These are phyloP conservation scores for Warburgia ugandensis DNA, from an alignment of 164 flowering plant genomes.

Conservation along the genomic window DNA sequence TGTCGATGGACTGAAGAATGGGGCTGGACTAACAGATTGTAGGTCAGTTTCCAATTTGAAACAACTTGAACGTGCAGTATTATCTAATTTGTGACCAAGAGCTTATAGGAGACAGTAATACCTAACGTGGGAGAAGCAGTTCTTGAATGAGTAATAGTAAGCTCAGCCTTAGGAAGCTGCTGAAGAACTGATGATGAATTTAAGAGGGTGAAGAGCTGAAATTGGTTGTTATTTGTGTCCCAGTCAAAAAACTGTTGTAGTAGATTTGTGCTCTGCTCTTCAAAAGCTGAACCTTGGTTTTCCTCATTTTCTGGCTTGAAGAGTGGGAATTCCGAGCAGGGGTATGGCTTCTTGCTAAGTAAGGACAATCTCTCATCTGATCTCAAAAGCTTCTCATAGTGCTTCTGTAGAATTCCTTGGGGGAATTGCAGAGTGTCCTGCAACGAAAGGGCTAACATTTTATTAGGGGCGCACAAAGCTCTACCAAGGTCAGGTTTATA, in stretches of 20 bases:
- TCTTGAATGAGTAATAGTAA: conserved; percentile 1
- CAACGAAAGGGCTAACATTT: neutral
- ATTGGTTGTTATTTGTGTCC: neutral
- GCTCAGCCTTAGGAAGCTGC: conserved; percentile 5
- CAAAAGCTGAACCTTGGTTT: conserved; percentile 6
- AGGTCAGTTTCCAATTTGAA: neutral
- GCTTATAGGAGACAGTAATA: neutral
- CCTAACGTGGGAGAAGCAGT: conserved; percentile 9
- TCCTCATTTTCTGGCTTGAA: conserved; percentile 8
- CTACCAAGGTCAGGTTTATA: no score
- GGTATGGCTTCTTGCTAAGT: conserved; percentile 16
- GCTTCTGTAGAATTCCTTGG: conserved; percentile 20
- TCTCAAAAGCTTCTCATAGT: conserved; percentile 20
- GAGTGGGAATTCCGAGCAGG: conserved; percentile 12
- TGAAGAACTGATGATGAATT: conserved; percentile 5
- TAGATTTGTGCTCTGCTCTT: conserved; percentile 6
- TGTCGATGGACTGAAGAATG: no score
- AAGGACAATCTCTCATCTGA: conserved; percentile 9
- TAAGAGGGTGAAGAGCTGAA: conserved; percentile 12
- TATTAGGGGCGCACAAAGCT: no score
- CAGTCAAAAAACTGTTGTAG: conserved; percentile 2
- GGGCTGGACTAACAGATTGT: no score
- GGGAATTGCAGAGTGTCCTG: conserved; percentile 21
- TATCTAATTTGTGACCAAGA: neutral
- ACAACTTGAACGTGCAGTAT: neutral